A percentile compares a stretch with the other conserved stretches of the same genome.
phyloP scores from a whole-genome alignment of 768 basidiomycete genomes.

The Trametes cingulata region DNA sequence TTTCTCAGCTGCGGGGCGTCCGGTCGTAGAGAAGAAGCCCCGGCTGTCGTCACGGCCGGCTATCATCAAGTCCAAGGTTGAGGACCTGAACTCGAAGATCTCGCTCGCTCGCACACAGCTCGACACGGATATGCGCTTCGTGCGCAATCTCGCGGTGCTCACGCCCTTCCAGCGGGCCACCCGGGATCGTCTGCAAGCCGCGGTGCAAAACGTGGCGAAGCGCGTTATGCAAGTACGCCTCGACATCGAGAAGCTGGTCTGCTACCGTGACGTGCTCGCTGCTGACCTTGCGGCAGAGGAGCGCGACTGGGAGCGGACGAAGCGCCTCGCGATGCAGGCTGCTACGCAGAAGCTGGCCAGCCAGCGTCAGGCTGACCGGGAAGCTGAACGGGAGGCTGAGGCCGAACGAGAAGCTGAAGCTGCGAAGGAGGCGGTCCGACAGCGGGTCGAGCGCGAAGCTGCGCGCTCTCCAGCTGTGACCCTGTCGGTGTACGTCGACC shows the following conservation, averaged over 20 bases:
- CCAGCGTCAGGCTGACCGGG: constrained; percentile 20
- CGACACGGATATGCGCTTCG: constrained; percentile 65
- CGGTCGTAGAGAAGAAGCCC: constrained; percentile 21
- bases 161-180: constrained; percentile 88
- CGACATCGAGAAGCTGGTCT: constrained; percentile 69
- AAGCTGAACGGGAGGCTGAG: constrained; percentile 5
- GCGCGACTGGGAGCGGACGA: constrained; percentile 63
- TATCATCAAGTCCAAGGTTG: constrained; percentile 60
- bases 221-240: constrained; percentile 68
- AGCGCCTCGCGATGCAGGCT: constrained; percentile 69
- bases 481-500: constrained; percentile 25
- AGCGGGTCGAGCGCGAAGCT: not conserved
- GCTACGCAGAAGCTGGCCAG: constrained; percentile 61
- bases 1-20: constrained; percentile 11
- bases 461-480: constrained; percentile 18
- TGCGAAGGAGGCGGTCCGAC: not conserved
- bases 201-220: constrained; percentile 63
- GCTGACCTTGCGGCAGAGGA: constrained; percentile 76
- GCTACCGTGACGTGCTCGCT: constrained; percentile 73
- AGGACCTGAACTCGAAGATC: constrained; percentile 63
- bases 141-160: constrained; percentile 80
- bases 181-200: constrained; percentile 66
- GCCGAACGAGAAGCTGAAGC: not conserved
- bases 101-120: constrained; percentile 56
- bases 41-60: constrained; percentile 54